A percentile compares a stretch with the other conserved stretches of the same genome.
Conservation (phyloP, 345 rosid genomes). For the Fremontodendron californicum region DNA sequence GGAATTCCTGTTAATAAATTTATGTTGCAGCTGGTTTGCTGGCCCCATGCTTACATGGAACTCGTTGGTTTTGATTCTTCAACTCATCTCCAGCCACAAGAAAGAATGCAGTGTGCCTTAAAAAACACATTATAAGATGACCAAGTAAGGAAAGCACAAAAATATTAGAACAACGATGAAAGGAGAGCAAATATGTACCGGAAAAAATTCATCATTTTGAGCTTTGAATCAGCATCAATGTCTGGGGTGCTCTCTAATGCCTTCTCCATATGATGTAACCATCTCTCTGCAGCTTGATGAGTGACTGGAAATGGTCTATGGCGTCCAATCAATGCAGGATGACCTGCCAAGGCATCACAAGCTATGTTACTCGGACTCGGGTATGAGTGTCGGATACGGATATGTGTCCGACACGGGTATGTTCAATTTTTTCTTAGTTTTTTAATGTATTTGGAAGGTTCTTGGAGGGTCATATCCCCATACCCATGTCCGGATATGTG, state of each 20-base stretch:
- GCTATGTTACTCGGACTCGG: no score
- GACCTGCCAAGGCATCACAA: conserved; percentile 41
- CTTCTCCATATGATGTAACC: conserved; percentile 79
- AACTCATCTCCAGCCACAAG: conserved; percentile 90
- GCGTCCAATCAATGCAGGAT: conserved; percentile 82
- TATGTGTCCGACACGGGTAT: no score
- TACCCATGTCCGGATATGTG: no score
- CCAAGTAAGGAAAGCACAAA: not conserved
- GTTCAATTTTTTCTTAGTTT: no score
- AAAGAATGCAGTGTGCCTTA: conserved; percentile 88
- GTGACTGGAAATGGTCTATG: conserved; percentile 87
- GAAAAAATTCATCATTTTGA: conserved; percentile 80
- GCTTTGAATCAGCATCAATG: conserved; percentile 66
- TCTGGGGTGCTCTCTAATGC: conserved; percentile 60
- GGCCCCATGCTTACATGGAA: conserved; percentile 46
- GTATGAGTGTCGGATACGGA: no score
- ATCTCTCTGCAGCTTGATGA: conserved; percentile 77
- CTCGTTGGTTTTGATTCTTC: conserved; percentile 54
- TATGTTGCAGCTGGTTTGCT: conserved; percentile 33
- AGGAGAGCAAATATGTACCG: conserved; percentile 35
- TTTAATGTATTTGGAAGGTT: no score
- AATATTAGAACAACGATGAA: not conserved
- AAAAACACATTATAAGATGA: not conserved
- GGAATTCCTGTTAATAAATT: not conserved
- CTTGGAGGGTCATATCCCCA: no score